A percentile compares a stretch with the other conserved stretches of the same genome.
Conservation (phyloP, 129 eudicot species). For the Daucus carota region DH1_v3.0 NC_030388.2:25104501-25105000, state of each 20-base stretch:
- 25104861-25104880: background rate
- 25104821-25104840: conserved; percentile 49
- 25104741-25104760: conserved; percentile 65
- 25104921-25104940: conserved; percentile 33
- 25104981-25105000: conserved; percentile 82
- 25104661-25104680: background rate
- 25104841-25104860: background rate
- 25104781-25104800: conserved; percentile 86
- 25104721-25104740: conserved; percentile 51
- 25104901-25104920: no score
- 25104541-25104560: background rate
- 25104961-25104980: conserved; percentile 94
- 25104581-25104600: conserved; percentile 2
- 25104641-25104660: background rate
- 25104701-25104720: conserved; percentile 95
- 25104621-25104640: background rate
- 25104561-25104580: background rate
- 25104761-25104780: conserved; percentile 75
- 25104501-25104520: background rate
- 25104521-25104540: background rate
- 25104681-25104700: conserved; percentile 20
- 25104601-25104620: background rate
- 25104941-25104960: conserved; percentile 88
- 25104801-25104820: conserved; percentile 47
- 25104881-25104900: no score